Conservation (phyloP, 768 basidiomycete species). For the Boletellus ananas region DNA sequence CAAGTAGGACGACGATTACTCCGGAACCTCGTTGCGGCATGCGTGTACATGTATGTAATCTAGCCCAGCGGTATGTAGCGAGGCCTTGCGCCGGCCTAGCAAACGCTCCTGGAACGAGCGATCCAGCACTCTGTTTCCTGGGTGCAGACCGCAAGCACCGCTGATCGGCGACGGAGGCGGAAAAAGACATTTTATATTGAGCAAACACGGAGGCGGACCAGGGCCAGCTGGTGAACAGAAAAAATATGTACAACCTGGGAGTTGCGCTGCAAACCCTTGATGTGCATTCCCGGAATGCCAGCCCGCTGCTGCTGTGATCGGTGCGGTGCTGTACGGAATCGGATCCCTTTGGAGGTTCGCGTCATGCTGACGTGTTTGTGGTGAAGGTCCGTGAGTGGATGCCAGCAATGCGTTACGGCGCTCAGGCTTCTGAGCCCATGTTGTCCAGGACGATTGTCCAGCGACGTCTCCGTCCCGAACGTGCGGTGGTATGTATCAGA, state of each 20-base stretch:
- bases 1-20: constrained; percentile 6
- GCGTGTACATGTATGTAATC: constrained; percentile 25
- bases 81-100: constrained; percentile 18
- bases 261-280: constrained; percentile 21
- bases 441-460: not conserved
- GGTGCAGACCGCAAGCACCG: too few species aligned
- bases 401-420: constrained; percentile 31
- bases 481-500: constrained; percentile 7
- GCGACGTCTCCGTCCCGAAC: constrained; percentile 23
- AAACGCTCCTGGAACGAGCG: constrained; percentile 8
- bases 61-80: constrained; percentile 22
- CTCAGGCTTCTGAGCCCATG: not conserved
- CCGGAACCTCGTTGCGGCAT: constrained; percentile 19
- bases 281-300: constrained; percentile 20
- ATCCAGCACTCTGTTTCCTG: not conserved
- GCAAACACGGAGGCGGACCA: constrained; percentile 14
- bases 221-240: constrained; percentile 8
- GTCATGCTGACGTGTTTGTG: constrained; percentile 29
- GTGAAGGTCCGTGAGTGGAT: constrained; percentile 23
- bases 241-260: constrained; percentile 6
- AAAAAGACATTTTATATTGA: constrained; percentile 10
- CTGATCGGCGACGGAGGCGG: constrained; percentile 10
- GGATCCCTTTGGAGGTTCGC: constrained; percentile 16
- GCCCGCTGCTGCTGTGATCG: constrained; percentile 11
- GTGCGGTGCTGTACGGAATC: constrained; percentile 27